Evolutionary conservation across 352 stramenopile species (phyloP), one percentile per base, ranked within the genome.

Genomic region (Phytopythium delawarense): DNA sequence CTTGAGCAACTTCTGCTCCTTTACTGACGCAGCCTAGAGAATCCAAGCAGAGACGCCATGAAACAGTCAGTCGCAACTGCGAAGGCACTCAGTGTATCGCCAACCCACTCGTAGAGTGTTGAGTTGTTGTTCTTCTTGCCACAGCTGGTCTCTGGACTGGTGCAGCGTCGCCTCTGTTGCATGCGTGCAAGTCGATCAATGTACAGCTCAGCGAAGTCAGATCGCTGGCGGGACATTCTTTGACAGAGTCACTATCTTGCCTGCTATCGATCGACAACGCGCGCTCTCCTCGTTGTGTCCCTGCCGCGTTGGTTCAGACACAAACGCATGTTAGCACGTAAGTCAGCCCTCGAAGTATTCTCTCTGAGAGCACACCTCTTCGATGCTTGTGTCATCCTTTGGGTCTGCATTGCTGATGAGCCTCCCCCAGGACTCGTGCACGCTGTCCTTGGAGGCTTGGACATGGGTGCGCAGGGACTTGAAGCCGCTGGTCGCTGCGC

Each of bases 401-500:
- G 51, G 13, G 12, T 28, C 15, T 16, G 16, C 20, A 11, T 13
- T 2, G 5, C 39, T 45, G 18, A 9, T 49, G 18, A 39, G 40
- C n/a, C 16, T 28, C 9, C 53, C 7, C 35, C 6, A n/a, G 15
- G 20, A n/a, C 21, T 59, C 13, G 23, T 40, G 15, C 13, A 28
- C 30, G 2, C 8, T 52, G 18, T 62, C 50, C 57, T 77, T 87
- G 13, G 59, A 46, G 3, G 64, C 66, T 23, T 74, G 73, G 1
- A 82, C 72, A 35, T 80, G 77, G n/a, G 49, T 75, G 15, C 70
- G 72, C 6, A 82, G 72, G 28, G 70, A 66, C 49, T 66, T 69
- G 44, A 86, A 83, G 52, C 76, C 70, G 25, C 63, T 62, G 6
- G 70, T 69, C 11, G 66, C 64, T 1, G 34, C 28, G 6, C 23